Conservation (phyloP, 2,329 filamentous ascomycete species). For the Trichoderma sp. region DNA sequence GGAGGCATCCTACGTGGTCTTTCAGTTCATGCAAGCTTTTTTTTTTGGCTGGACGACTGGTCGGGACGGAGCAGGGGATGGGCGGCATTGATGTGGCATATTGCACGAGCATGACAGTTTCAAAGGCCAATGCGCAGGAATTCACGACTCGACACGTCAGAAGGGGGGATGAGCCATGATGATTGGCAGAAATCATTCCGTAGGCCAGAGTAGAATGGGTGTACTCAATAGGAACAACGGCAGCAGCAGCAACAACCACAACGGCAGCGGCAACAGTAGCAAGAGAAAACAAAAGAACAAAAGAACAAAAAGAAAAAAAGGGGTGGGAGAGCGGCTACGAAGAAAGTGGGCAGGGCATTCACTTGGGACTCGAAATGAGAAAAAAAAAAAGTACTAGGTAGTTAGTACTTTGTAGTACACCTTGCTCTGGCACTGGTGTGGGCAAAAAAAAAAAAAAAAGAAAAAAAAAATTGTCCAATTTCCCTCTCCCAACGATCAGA, state of each 20-base stretch:
- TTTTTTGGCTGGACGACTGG: background rate
- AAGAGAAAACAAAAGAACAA: background rate
- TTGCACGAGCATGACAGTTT: conserved; percentile 15
- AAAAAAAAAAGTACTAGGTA: background rate
- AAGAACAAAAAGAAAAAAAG: background rate
- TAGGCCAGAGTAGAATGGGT: conserved; percentile 12
- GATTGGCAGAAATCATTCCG: conserved; percentile 21
- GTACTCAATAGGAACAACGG: background rate
- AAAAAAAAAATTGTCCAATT: background rate
- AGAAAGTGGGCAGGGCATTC: background rate
- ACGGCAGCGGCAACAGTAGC: background rate
- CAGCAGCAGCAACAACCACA: background rate
- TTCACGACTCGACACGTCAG: conserved; percentile 5
- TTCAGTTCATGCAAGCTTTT: conserved; percentile 5
- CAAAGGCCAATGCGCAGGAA: conserved; percentile 12
- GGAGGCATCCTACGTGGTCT: background rate
- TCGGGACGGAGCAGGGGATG: conserved; percentile 1
- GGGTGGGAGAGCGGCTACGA: background rate
- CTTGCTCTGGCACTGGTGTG: background rate
- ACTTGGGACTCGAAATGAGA: background rate
- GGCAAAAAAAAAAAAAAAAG: too few species aligned
- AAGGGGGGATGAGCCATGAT: conserved; percentile 6
- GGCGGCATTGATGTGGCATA: conserved; percentile 11
- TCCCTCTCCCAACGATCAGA: background rate
- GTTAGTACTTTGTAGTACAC: conserved; percentile 1